These are phyloP conservation scores for Thermomucor indicae-seudaticae DNA, from an alignment of 371 early-diverging fungal genomes.

Conservation along the genomic window DNA sequence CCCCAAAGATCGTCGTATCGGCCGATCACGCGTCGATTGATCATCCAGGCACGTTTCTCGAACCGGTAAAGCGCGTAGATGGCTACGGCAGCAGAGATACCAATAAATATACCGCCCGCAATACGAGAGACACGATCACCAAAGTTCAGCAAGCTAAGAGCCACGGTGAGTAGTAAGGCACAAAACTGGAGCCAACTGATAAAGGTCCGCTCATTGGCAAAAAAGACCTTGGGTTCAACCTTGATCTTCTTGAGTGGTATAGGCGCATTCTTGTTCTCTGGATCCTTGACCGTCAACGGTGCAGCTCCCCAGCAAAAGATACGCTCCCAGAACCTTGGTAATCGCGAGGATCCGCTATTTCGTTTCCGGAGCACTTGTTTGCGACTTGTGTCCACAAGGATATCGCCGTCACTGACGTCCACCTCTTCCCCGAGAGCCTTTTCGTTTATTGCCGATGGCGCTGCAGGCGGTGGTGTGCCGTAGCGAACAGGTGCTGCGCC, in stretches of 20 bases:
- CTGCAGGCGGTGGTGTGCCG: slow-evolving; percentile 6
- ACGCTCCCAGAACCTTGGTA: slow-evolving; percentile 4
- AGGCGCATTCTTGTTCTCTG: slow-evolving; percentile 6
- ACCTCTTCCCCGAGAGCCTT: slow-evolving; percentile 4
- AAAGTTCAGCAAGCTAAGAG: slow-evolving; percentile 85
- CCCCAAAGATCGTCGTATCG: slow-evolving; percentile 51
- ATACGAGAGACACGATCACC: slow-evolving; percentile 71
- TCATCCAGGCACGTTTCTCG: slow-evolving; percentile 79
- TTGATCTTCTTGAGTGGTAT: slow-evolving; percentile 72
- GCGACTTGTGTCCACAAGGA: slow-evolving; percentile 6
- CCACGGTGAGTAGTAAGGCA: slow-evolving; percentile 69
- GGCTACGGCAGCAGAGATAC: slow-evolving; percentile 53
- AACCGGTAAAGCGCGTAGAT: slow-evolving; percentile 85
- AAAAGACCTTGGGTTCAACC: slow-evolving; percentile 99
- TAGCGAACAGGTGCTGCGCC: slow-evolving; percentile 8
- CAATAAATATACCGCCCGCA: slow-evolving; percentile 75
- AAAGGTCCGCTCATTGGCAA: slow-evolving; percentile 99
- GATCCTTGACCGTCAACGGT: slow-evolving; percentile 8
- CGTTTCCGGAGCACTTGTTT: neutral
- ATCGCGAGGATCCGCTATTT: neutral
- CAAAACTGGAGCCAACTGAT: slow-evolving; percentile 86
- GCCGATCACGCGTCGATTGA: slow-evolving; percentile 48
- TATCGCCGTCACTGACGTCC: slow-evolving; percentile 6
- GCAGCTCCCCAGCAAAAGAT: slow-evolving; percentile 1
- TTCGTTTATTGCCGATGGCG: neutral